These are phyloP conservation scores for Ogataea methanolica DNA, from an alignment of 805 yeast genomes.

Conservation along the genomic window DNA sequence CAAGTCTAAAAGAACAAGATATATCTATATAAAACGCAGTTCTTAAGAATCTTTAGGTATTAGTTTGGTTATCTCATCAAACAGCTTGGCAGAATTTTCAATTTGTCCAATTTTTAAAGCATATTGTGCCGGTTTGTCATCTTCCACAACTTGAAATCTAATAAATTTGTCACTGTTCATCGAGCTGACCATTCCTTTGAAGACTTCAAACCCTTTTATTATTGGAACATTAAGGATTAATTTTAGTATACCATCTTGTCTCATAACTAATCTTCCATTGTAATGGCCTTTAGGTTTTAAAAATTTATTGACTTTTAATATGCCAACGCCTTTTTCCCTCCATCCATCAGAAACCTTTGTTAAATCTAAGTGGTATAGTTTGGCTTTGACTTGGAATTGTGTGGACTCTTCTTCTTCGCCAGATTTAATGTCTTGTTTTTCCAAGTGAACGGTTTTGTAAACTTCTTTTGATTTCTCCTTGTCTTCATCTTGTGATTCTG, in stretches of 20 bases:
- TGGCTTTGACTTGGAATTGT: conserved; percentile 65
- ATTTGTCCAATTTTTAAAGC: conserved; percentile 69
- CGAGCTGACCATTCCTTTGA: conserved; percentile 84
- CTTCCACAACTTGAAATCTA: conserved; percentile 63
- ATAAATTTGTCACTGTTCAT: conserved; percentile 78
- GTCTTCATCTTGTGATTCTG: conserved; percentile 19
- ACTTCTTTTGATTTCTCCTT: conserved; percentile 29
- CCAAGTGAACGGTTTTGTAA: conserved; percentile 56
- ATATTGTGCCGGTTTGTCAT: conserved; percentile 71
- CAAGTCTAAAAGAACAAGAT: not conserved
- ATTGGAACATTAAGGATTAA: conserved; percentile 78
- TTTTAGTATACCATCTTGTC: conserved; percentile 80
- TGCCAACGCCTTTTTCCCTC: conserved; percentile 94
- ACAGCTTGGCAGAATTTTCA: conserved; percentile 55
- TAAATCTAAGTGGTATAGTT: conserved; percentile 71
- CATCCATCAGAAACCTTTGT: conserved; percentile 70
- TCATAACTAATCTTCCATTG: conserved; percentile 75
- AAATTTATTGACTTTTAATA: conserved; percentile 65
- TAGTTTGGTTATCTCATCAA: conserved; percentile 41
- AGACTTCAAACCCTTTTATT: conserved; percentile 53
- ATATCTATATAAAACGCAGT: not conserved
- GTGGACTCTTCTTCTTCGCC: conserved; percentile 89
- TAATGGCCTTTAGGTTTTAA: conserved; percentile 24
- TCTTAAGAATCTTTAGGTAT: conserved; percentile 19
- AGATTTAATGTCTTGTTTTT: conserved; percentile 59